Percentiles rank a stretch among this genome's conserved stretches.
These are phyloP conservation scores for Eruca vesicaria DNA, from an alignment of 441 rosid genomes.

Conservation along the genomic window DNA sequence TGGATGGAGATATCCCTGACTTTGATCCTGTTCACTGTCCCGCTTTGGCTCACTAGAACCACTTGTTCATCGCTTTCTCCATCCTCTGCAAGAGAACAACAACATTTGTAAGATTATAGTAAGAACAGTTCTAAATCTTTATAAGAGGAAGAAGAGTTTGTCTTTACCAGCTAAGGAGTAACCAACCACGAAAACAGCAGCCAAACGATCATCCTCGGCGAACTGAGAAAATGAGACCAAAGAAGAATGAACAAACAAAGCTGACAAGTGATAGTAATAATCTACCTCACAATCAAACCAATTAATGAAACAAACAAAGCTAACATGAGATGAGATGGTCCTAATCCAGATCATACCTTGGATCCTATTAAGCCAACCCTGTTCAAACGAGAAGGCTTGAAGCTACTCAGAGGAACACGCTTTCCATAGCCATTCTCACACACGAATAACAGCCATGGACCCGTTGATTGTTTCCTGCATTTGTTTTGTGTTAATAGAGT, in stretches of 20 bases:
- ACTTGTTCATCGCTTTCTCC: slow-evolving; percentile 96
- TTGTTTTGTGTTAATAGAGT: slow-evolving; percentile 9
- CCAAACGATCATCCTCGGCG: slow-evolving; percentile 69
- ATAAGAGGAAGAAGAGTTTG: neutral
- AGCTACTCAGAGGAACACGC: slow-evolving; percentile 89
- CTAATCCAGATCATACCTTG: slow-evolving; percentile 54
- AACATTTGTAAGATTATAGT: neutral
- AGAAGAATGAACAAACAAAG: neutral
- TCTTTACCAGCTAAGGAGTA: slow-evolving; percentile 73
- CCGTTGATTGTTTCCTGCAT: slow-evolving; percentile 45
- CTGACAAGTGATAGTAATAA: neutral
- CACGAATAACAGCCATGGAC: slow-evolving; percentile 90
- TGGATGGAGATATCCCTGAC: slow-evolving; percentile 90
- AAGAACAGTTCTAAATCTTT: neutral
- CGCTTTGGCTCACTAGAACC: slow-evolving; percentile 93
- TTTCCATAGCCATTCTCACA: slow-evolving; percentile 92
- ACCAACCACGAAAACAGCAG: slow-evolving; percentile 90
- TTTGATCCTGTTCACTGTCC: slow-evolving; percentile 88
- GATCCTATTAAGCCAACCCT: slow-evolving; percentile 82
- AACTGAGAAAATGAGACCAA: slow-evolving; percentile 46
- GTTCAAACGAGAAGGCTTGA: slow-evolving; percentile 55
- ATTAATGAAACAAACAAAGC: slow-evolving; percentile 26
- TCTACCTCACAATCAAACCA: slow-evolving; percentile 40
- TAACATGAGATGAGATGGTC: neutral
- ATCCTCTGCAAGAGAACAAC: slow-evolving; percentile 49